Evolutionary conservation across 164 flowering plant species (phyloP), one percentile per base, ranked within the genome.

Genomic region (Sextonia rubra): DNA sequence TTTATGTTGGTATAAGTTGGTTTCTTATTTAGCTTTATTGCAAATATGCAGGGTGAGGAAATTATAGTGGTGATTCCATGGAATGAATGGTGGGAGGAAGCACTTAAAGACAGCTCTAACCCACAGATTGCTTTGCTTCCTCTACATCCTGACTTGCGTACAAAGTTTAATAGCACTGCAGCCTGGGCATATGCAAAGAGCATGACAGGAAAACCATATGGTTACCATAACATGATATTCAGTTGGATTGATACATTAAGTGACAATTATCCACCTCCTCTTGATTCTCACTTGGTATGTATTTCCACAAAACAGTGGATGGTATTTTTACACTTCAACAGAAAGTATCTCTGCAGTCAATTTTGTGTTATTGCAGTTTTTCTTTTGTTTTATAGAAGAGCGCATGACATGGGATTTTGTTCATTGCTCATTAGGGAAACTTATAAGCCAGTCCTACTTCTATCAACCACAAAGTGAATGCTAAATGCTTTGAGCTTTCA

Each of bases 221-320:
- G 99, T 73, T 96, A 96, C 76, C 99, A 96, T 76, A 96, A 96
- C 85, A 93, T 96, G 99, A 96, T 96, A 75, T 96, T 96, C 73
- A 96, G 98, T 80, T 96, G 98, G 99, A 96, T 96, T 72, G 99
- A 96, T 76, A 92, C 98, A 29, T 77, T 90, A 32, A 85, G 87
- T 61, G 97, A 90, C 79, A 96, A 96, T 82, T 96, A 87, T 80
- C 99, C 98, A 15, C 99, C 99, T 30, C 99, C 99, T 73, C 86
- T 93, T 75, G 99, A 96, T 89, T 87, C 99, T 85, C 96, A 93
- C 88, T 88, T 96, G 99, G 99, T 96, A 89, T 62, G 72, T 44
- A 55, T 73, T 49, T 58, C 32, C 12, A n/a, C 64, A 44, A 12
- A 66, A 52, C n/a, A 52, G 17, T 52, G 5, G 17, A 52, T 52